These are phyloP conservation scores for Bolboschoenus planiculmis DNA, from an alignment of 176 grass and related monocot genomes.

Conservation along the genomic window DNA sequence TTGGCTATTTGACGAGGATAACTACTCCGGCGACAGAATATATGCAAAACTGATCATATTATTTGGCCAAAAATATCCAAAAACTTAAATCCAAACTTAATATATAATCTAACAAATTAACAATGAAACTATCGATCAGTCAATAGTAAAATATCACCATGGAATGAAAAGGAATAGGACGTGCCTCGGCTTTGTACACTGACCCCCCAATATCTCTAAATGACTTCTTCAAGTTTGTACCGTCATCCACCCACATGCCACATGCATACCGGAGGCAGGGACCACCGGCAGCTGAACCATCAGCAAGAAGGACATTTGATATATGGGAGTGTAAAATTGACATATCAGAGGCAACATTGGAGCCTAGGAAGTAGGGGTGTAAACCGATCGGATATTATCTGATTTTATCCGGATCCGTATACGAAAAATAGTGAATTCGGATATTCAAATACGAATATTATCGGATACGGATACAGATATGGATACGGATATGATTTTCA, in stretches of 20 bases:
- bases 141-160: constrained; percentile 27
- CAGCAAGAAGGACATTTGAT: constrained; percentile 49
- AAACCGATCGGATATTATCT: no score
- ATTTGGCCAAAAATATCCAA: no score
- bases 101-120: background rate
- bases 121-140: background rate
- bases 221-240: constrained; percentile 33
- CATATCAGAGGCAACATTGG: constrained; percentile 5
- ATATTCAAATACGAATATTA: no score
- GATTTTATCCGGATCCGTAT: no score
- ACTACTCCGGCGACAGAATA: no score
- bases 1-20: no score
- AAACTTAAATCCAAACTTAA: no score
- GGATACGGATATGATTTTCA: no score
- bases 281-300: constrained; percentile 48
- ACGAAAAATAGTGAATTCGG: no score
- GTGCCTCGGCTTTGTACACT: constrained; percentile 43
- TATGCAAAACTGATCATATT: no score
- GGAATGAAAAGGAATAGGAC: constrained; percentile 47
- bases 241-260: constrained; percentile 54
- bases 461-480: no score
- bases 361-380: no score
- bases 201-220: constrained; percentile 29
- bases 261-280: constrained; percentile 50
- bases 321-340: constrained; percentile 40